These are phyloP conservation scores for Rhodocollybia butyracea DNA, from an alignment of 768 basidiomycete species.

Conservation along the genomic window DNA sequence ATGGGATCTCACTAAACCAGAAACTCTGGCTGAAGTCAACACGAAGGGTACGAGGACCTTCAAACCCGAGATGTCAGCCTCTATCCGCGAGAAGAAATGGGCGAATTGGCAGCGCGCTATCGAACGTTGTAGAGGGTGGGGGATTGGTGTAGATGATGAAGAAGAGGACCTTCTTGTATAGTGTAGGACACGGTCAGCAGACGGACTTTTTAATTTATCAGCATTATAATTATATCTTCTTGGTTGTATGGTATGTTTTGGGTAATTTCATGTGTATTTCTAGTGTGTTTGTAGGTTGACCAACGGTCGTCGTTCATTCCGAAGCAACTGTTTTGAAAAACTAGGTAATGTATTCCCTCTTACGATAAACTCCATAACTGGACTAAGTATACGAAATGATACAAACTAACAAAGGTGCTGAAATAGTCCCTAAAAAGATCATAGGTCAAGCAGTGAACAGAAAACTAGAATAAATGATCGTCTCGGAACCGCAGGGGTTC, in stretches of 20 bases:
- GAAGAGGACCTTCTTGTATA: neutral
- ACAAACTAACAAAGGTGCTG: neutral
- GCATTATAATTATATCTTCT: neutral
- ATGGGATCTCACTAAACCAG: constrained; percentile 84
- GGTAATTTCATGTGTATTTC: neutral
- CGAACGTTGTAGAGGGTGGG: constrained; percentile 80
- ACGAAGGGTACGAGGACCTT: constrained; percentile 77
- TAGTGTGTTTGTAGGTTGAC: neutral
- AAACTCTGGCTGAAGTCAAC: constrained; percentile 86
- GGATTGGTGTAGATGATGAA: constrained; percentile 20
- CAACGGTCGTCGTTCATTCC: no score
- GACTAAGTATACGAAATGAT: neutral
- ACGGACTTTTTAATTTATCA: neutral
- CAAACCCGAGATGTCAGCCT: constrained; percentile 49
- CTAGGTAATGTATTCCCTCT: no score
- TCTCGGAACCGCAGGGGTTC: no score
- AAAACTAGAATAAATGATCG: constrained; percentile 16
- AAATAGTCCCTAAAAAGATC: constrained; percentile 4
- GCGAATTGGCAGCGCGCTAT: constrained; percentile 87
- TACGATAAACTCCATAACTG: no score
- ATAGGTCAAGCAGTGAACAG: neutral
- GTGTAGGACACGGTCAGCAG: neutral
- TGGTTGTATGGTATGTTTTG: neutral
- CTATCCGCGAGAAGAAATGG: constrained; percentile 64
- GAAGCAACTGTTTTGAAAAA: no score